Evolutionary conservation across 305 asterid species (phyloP).

Genomic region (Solanum hybrid): DNA sequence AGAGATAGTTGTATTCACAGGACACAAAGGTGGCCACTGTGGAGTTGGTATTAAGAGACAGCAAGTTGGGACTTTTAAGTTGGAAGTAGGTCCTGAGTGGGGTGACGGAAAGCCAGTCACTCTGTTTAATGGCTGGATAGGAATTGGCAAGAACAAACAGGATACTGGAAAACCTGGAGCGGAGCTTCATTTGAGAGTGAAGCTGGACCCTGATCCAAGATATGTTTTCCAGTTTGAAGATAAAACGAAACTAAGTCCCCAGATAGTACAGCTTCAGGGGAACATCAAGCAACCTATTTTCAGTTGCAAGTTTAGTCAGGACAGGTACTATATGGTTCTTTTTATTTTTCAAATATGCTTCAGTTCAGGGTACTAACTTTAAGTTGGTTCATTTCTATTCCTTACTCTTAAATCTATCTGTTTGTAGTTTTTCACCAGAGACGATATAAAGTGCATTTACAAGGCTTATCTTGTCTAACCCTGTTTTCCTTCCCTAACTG

Average conservation of each 20-base stretch:
- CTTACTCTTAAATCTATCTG: neutral
- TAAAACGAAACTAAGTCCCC: slow-evolving; percentile 71
- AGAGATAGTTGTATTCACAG: slow-evolving; percentile 67
- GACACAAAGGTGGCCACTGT: slow-evolving; percentile 67
- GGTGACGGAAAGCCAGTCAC: slow-evolving; percentile 61
- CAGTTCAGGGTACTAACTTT: neutral
- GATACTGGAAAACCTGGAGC: slow-evolving; percentile 56
- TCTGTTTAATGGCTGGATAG: slow-evolving; percentile 81
- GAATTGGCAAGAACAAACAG: slow-evolving; percentile 68
- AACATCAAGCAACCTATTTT: slow-evolving; percentile 70
- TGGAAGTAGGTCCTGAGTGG: slow-evolving; percentile 87
- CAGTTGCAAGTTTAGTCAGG: slow-evolving; percentile 86
- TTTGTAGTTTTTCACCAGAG: neutral
- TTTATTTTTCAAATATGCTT: neutral
- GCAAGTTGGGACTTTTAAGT: slow-evolving; percentile 64
- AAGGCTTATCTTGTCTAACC: neutral
- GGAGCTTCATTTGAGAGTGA: slow-evolving; percentile 78
- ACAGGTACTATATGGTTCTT: slow-evolving; percentile 44
- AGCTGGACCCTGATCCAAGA: slow-evolving; percentile 92
- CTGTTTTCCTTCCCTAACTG: neutral
- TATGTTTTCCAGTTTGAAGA: slow-evolving; percentile 82
- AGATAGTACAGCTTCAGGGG: slow-evolving; percentile 85
- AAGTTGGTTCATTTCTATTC: neutral
- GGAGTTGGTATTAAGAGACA: slow-evolving; percentile 73
- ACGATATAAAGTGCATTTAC: neutral